Evolutionary conservation across 2,329 filamentous ascomycete genomes (phyloP), one percentile per base, ranked within the genome.

Genomic region (Alternaria ethzedia): DNA sequence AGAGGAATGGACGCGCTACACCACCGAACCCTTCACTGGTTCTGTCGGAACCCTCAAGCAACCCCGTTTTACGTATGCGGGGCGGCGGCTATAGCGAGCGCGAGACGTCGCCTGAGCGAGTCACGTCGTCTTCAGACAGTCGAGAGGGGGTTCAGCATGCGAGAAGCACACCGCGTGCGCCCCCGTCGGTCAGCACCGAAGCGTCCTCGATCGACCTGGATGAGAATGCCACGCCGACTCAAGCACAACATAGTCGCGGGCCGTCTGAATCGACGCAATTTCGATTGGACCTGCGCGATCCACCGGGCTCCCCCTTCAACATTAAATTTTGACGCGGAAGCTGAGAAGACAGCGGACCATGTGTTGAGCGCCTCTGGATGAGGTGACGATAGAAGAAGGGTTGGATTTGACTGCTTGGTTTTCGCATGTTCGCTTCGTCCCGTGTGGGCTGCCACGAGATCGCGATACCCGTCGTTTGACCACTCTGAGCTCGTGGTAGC

Each of bases 221-320:
- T 32, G 72, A 74, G 52, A 71, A 66, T 44, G 72, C 75, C 23
- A 78, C 75, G 43, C 78, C 76, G 11, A 79, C 75, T 12, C 76
- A 79, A 63, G 75, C 73, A 12, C 70, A 75, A 54, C 77, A 79
- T 55, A 72, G 55, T 54, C 75, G 76, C 43, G 74, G 69, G 15
- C 67, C 67, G 10, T 78, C 76, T 13, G 74, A 78, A 46, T 72
- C 66, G 52, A 75, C 66, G 54, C 73, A 78, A 50, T 79, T 78
- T 59, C 72, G 77, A 58, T 66, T 79, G 43, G 76, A 78, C 44
- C 62, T 79, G 59, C 75, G 64, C 61, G 77, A 79, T 57, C 75
- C 75, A 43, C 78, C 78, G 46, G 75, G 73, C 63, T 80, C 78
- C 17, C 78, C 78, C 43, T 80, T 80, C 66, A 75, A 78, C 60